These are phyloP conservation scores for Penicillium sp. DNA, from an alignment of 2,329 filamentous ascomycete species.

Conservation along the genomic window DNA sequence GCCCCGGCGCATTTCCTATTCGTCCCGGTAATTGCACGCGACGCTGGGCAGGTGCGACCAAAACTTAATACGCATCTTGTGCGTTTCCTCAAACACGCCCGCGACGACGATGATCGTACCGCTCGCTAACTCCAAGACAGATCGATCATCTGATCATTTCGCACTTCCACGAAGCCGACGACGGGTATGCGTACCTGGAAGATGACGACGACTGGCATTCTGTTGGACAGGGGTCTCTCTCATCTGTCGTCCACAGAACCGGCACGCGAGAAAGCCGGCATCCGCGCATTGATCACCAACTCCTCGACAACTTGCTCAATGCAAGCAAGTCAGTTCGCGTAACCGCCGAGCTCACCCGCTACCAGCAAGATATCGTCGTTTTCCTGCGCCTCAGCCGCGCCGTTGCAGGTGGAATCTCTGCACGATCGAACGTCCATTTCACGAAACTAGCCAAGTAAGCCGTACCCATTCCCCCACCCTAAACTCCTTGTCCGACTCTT, in stretches of 20 bases:
- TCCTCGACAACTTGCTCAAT: constrained; percentile 64
- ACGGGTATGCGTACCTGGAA: constrained; percentile 78
- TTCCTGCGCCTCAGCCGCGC: constrained; percentile 89
- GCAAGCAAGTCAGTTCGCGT: constrained; percentile 64
- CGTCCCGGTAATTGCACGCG: constrained; percentile 67
- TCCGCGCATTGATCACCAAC: constrained; percentile 30
- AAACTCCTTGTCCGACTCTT: neutral
- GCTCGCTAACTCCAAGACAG: constrained; percentile 28
- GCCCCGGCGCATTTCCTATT: constrained; percentile 82
- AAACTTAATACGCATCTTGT: constrained; percentile 51
- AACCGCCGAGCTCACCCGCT: constrained; percentile 78
- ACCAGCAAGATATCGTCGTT: constrained; percentile 84
- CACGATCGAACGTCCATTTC: constrained; percentile 79
- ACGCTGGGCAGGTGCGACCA: constrained; percentile 35
- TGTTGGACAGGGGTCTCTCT: constrained; percentile 40
- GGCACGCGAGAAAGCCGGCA: constrained; percentile 22
- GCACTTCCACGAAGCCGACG: constrained; percentile 75
- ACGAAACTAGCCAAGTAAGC: constrained; percentile 65
- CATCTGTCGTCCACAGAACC: constrained; percentile 43
- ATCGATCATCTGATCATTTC: constrained; percentile 89
- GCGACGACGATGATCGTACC: neutral
- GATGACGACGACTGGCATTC: constrained; percentile 54
- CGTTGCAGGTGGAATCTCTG: constrained; percentile 76
- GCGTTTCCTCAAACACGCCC: constrained; percentile 1
- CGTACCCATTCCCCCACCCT: neutral